phyloP scores from a whole-genome alignment of 2,329 filamentous ascomycete species.

The Colletotrichum sublineola region DNA sequence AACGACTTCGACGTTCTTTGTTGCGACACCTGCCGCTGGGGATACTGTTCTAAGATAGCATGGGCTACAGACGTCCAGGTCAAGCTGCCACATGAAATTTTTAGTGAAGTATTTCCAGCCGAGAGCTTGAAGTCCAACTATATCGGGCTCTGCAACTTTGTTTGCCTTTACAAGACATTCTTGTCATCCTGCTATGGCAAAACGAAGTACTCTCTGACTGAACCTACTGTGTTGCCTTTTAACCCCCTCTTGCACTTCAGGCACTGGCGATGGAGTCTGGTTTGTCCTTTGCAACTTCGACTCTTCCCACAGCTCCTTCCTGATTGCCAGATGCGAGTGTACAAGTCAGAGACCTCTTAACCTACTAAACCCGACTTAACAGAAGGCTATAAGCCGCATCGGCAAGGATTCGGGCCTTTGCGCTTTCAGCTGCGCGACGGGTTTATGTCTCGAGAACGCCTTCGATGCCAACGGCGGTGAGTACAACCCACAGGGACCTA shows the following conservation, averaged over 20 bases:
- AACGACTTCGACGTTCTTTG: slow-evolving; percentile 52
- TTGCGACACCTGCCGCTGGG: slow-evolving; percentile 48
- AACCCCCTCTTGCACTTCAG: neutral
- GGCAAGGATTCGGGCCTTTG: slow-evolving; percentile 3
- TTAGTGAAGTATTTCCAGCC: neutral
- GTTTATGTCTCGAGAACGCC: neutral
- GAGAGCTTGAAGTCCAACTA: neutral
- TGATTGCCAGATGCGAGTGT: slow-evolving; percentile 51
- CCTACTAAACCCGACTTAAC: neutral
- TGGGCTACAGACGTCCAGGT: neutral
- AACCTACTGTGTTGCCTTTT: slow-evolving; percentile 2
- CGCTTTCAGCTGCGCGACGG: slow-evolving; percentile 9
- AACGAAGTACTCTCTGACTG: neutral
- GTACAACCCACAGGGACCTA: neutral
- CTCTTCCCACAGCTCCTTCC: slow-evolving; percentile 50
- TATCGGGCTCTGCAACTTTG: slow-evolving; percentile 5
- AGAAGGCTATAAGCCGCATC: neutral
- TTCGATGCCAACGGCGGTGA: neutral
- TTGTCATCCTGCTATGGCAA: neutral
- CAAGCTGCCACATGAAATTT: neutral
- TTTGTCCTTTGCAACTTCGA: slow-evolving; percentile 52
- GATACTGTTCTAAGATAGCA: slow-evolving; percentile 46
- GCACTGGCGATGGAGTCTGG: slow-evolving; percentile 45
- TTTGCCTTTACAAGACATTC: slow-evolving; percentile 7
- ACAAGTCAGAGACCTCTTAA: slow-evolving; percentile 11